phyloP scores from a whole-genome alignment of 2,329 filamentous ascomycete genomes.

The Tolypocladium inflatum region DNA sequence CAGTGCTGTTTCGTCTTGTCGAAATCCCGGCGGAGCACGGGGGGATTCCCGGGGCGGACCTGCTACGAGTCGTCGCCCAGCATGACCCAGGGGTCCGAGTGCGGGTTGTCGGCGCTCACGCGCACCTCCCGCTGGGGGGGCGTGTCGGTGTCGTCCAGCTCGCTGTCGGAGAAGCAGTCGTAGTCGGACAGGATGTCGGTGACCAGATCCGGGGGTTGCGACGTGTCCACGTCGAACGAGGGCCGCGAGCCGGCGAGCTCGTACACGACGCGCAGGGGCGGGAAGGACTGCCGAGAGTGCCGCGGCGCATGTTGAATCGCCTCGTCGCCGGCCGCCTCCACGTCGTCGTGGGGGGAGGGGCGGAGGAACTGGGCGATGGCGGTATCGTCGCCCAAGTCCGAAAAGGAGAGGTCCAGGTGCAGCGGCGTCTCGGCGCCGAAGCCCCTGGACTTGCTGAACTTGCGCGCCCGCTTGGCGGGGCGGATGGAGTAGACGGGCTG shows the following conservation, averaged over 20 bases:
- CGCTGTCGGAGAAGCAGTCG: slow-evolving; percentile 26
- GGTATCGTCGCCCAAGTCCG: slow-evolving; percentile 30
- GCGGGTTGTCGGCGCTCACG: slow-evolving; percentile 16
- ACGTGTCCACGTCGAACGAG: slow-evolving; percentile 24
- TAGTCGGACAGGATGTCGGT: slow-evolving; percentile 24
- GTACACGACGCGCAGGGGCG: slow-evolving; percentile 29
- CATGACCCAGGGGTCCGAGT: slow-evolving; percentile 30
- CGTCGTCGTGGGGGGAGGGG: slow-evolving; percentile 7
- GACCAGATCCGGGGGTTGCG: slow-evolving; percentile 25
- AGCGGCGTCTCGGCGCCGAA: slow-evolving; percentile 16
- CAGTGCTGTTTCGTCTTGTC: slow-evolving; percentile 5
- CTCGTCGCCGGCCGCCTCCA: slow-evolving; percentile 11
- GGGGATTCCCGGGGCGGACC: slow-evolving; percentile 25
- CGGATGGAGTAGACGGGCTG: slow-evolving; percentile 29
- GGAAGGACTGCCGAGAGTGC: slow-evolving; percentile 11
- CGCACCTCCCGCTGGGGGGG: slow-evolving; percentile 20
- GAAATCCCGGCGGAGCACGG: slow-evolving; percentile 17
- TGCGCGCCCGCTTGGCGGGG: slow-evolving; percentile 22
- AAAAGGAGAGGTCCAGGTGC: slow-evolving; percentile 31
- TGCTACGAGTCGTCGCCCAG: slow-evolving; percentile 37
- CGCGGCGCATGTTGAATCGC: slow-evolving; percentile 6
- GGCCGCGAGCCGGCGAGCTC: slow-evolving; percentile 23
- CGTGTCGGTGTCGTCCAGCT: slow-evolving; percentile 17
- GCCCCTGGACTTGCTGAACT: slow-evolving; percentile 11
- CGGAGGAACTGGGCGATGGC: slow-evolving; percentile 26